Base-by-base conservation (phyloP, 1,139 yeast species). In the Candida sp. region DNA sequence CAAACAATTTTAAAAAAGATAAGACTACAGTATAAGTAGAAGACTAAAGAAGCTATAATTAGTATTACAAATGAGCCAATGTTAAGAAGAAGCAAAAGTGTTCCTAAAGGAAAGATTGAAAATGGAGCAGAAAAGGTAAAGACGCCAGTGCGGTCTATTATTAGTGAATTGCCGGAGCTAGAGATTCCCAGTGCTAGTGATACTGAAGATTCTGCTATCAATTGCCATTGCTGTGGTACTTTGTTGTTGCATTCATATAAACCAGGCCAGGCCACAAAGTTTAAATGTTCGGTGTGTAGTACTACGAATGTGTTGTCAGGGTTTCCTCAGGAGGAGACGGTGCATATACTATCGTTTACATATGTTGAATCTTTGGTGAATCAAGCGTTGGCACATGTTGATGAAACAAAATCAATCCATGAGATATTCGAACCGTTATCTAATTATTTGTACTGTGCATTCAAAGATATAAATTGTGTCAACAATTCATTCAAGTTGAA, bases 221-320 rank as follows among this genome's bases (percentile, higher is more conserved):
- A 60, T 44, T 73, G 78, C 49, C 56, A 55, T 12, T 86, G 95
- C 56, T 86, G 95, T 63, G 87, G 85, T 1, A 76, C 82, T 0
- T 54, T 75, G 5, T 60, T 84, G 33, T 70, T 76, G 9, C 73
- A 77, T 49, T 83, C 85, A 0, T 60, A 25, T 11, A 25, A 25
- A 60, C 5, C 58, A 58, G 6, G 66, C 75, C 2, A 45, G 57
- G 12, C 21, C n/a, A 19, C 33, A 7, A 81, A 79, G 51, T 80
- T 78, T 57, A 73, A 75, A 46, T 86, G 95, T 53, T 68, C 79
- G 0, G 63, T 74, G 1, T 82, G 89, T 51, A 70, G 70, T 34
- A 75, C 85, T 6, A 79, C 77, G n/a, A 68, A 66, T 48, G 50
- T 72, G 38, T 45, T 71, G 47, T 27, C 19, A 19, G 30, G 41